A percentile compares a stretch with the other conserved stretches of the same genome.
phyloP scores from a whole-genome alignment of 768 basidiomycete species.

The Pleurotus platypus region DNA sequence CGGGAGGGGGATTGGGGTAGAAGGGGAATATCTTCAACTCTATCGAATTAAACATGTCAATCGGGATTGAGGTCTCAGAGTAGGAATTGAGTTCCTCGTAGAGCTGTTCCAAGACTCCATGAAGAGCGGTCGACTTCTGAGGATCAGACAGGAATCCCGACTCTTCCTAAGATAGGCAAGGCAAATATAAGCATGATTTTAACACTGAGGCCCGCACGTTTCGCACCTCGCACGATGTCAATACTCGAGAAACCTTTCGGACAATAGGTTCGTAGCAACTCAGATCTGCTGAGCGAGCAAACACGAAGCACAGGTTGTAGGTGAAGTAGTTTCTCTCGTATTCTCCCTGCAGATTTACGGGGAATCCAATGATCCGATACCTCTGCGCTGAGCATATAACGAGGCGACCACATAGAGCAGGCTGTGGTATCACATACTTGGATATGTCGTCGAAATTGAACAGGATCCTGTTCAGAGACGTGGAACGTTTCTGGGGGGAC shows the following conservation, averaged over 20 bases:
- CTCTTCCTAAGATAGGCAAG: conserved; percentile 59
- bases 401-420: conserved; percentile 81
- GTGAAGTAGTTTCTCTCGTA: conserved; percentile 88
- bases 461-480: conserved; percentile 51
- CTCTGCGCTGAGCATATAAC: conserved; percentile 80
- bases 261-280: conserved; percentile 96
- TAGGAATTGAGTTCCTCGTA: conserved; percentile 98
- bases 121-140: conserved; percentile 60
- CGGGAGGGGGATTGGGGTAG: conserved; percentile 88
- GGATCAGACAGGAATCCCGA: conserved; percentile 82
- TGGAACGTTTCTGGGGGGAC: conserved; percentile 45
- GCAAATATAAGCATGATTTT: not conserved
- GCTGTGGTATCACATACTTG: conserved; percentile 90
- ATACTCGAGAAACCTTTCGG: conserved; percentile 87
- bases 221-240: conserved; percentile 77
- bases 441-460: conserved; percentile 92
- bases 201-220: not conserved
- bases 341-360: conserved; percentile 69
- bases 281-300: conserved; percentile 85
- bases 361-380: conserved; percentile 90
- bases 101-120: conserved; percentile 89
- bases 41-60: conserved; percentile 91
- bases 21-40: conserved; percentile 96
- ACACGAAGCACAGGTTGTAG: conserved; percentile 89
- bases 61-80: conserved; percentile 89